phyloP scores from a whole-genome alignment of 768 basidiomycete species.

The Kwoniella dendrophila region DNA sequence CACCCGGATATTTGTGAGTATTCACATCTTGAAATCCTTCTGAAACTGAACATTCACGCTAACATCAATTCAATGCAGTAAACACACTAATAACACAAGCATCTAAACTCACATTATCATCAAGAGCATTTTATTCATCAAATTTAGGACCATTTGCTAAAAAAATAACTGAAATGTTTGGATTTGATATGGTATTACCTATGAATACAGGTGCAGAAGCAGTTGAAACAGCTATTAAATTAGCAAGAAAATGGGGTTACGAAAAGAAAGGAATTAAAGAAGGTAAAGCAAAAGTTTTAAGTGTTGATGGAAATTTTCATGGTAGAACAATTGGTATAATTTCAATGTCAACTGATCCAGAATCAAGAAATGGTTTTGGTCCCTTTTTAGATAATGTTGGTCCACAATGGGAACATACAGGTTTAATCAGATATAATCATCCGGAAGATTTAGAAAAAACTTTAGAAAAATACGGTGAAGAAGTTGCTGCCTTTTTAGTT shows the following conservation, averaged over 20 bases:
- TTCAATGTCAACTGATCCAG: constrained; percentile 88
- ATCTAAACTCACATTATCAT: constrained; percentile 85
- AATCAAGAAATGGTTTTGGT: constrained; percentile 81
- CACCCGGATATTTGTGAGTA: constrained; percentile 41
- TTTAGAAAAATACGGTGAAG: constrained; percentile 73
- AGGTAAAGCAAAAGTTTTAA: constrained; percentile 81
- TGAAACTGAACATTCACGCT: constrained; percentile 18
- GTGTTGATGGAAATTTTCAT: constrained; percentile 90
- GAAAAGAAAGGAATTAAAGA: constrained; percentile 76
- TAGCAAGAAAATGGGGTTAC: constrained; percentile 97
- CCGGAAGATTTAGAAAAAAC: constrained; percentile 80
- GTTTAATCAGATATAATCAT: constrained; percentile 79
- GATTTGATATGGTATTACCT: constrained; percentile 92
- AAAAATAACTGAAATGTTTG: constrained; percentile 78
- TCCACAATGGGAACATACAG: constrained; percentile 65
- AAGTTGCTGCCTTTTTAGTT: constrained; percentile 88
- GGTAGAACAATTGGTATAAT: constrained; percentile 88
- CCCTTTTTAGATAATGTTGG: constrained; percentile 86
- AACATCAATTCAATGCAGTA: constrained; percentile 89
- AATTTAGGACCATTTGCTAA: constrained; percentile 87
- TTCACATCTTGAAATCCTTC: not conserved
- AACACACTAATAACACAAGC: constrained; percentile 79
- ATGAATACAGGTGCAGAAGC: constrained; percentile 99
- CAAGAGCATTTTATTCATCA: constrained; percentile 93
- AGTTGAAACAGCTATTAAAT: constrained; percentile 94